These are phyloP conservation scores for Carpinus fangiana DNA, from an alignment of 306 rosid genomes.

Conservation along the genomic window DNA sequence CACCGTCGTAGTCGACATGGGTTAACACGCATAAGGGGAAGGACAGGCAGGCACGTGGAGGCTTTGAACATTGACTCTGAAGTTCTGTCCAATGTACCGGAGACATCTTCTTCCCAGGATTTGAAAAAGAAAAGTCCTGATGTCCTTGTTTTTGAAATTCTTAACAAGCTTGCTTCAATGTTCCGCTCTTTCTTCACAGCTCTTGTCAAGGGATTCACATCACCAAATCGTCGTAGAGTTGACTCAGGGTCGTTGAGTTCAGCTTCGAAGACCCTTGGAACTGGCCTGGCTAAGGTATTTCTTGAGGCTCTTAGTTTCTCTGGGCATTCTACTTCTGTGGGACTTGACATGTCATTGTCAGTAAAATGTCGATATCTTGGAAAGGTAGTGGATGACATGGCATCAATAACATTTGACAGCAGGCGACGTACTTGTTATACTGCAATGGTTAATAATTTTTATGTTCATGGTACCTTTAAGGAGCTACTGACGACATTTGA, in stretches of 20 bases:
- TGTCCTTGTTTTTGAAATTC: constrained; percentile 72
- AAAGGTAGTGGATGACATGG: constrained; percentile 90
- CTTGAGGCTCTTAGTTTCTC: constrained; percentile 88
- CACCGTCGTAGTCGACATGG: constrained; percentile 91
- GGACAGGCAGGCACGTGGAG: constrained; percentile 79
- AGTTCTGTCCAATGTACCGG: constrained; percentile 54
- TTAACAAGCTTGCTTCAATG: constrained; percentile 81
- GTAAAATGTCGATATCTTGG: constrained; percentile 97
- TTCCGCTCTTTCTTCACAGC: constrained; percentile 87
- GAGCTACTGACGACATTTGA: constrained; percentile 89
- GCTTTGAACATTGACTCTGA: constrained; percentile 77
- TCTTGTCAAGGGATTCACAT: constrained; percentile 91
- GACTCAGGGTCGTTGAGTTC: constrained; percentile 80
- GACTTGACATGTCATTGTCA: constrained; percentile 66
- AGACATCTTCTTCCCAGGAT: constrained; percentile 69
- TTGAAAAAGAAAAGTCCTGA: constrained; percentile 95
- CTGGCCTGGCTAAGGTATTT: constrained; percentile 78
- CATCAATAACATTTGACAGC: constrained; percentile 77
- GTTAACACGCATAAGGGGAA: constrained; percentile 79
- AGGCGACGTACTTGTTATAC: constrained; percentile 84
- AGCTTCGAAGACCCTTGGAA: constrained; percentile 89
- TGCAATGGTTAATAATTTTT: constrained; percentile 85
- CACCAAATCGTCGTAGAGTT: constrained; percentile 88
- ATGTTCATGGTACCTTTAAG: constrained; percentile 92
- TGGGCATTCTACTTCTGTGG: constrained; percentile 69